A percentile compares a stretch with the other conserved stretches of the same genome.
Conservation (phyloP, 2,329 filamentous ascomycete genomes). For the Talaromyces sp. region DNA sequence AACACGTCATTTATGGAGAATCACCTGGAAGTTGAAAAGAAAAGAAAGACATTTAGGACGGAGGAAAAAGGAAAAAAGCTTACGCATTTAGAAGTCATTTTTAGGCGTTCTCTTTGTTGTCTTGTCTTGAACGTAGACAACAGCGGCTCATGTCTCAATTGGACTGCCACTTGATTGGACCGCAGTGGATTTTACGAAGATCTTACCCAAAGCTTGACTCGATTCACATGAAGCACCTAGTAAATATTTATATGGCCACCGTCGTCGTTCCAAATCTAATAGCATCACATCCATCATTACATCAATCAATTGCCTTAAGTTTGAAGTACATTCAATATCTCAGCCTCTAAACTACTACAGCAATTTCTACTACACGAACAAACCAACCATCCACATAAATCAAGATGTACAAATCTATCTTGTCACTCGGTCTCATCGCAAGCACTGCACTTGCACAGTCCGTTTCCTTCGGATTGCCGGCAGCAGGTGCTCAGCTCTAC, state of each 20-base stretch:
- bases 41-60: neutral
- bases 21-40: neutral
- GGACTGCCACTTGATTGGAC: neutral
- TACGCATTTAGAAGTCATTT: neutral
- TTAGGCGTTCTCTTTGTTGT: neutral
- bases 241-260: neutral
- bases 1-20: conserved; percentile 6
- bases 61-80: neutral
- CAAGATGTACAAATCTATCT: conserved; percentile 29
- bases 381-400: neutral
- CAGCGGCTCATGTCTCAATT: neutral
- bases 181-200: neutral
- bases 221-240: neutral
- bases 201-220: neutral
- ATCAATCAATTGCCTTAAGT: neutral
- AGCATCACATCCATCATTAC: neutral
- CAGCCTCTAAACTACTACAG: neutral
- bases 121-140: neutral
- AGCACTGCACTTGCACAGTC: conserved; percentile 30
- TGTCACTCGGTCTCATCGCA: conserved; percentile 25
- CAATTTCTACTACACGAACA: neutral
- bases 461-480: conserved; percentile 29
- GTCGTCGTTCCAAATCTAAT: neutral
- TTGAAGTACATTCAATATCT: neutral
- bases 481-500: conserved; percentile 22